Evolutionary conservation across 257 asterid species (phyloP).

Genomic region (Orobanche coerulescens): DNA sequence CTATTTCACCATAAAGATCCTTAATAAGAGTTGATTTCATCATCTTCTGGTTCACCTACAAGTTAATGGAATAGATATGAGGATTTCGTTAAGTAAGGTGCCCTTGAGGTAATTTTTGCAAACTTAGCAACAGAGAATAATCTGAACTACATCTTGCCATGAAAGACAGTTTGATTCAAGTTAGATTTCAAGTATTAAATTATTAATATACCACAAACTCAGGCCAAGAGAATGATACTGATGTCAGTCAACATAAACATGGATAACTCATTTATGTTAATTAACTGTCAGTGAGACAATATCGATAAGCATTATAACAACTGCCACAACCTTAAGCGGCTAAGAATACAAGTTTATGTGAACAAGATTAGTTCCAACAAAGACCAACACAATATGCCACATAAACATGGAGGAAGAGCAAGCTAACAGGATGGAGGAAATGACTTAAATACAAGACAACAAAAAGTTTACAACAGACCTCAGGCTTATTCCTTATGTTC

Average conservation of each 20-base stretch:
- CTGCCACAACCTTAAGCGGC: conserved; percentile 1
- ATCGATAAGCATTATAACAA: not conserved
- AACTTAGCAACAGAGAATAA: not conserved
- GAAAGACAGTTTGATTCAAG: not conserved
- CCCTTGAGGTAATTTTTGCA: not conserved
- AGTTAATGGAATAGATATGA: not conserved
- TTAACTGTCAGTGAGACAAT: not conserved
- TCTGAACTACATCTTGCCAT: conserved; percentile 4
- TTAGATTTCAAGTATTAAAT: not conserved
- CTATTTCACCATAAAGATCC: conserved; percentile 77
- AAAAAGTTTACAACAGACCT: conserved; percentile 37
- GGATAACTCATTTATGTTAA: not conserved
- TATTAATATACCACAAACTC: not conserved
- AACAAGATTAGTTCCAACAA: not conserved
- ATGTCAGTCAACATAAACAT: not conserved
- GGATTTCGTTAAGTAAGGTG: not conserved
- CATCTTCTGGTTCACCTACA: conserved; percentile 88
- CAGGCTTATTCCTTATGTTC: conserved; percentile 85
- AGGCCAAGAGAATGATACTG: not conserved
- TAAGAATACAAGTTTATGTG: not conserved
- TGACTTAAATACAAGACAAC: not conserved
- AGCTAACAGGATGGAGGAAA: not conserved
- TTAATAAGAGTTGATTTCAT: conserved; percentile 69
- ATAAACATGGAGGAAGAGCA: conserved; percentile 3
- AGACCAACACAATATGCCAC: not conserved